Conservation (phyloP, 768 basidiomycete genomes). For the Tulasnella sp. region DNA sequence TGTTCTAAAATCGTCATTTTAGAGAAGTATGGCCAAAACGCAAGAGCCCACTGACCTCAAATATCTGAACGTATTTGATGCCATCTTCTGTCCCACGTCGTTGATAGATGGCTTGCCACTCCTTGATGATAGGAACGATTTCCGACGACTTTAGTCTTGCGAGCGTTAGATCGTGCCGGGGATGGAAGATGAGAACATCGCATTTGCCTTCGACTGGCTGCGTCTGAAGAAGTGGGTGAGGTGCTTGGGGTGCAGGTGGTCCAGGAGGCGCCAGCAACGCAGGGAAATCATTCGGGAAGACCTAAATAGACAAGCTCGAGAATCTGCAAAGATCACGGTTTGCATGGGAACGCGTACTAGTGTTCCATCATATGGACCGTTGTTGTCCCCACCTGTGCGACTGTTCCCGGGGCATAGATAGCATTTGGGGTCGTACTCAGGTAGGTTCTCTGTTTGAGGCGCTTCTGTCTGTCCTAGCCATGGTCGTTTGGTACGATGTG, state of each 20-base stretch:
- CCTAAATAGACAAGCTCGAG: slow-evolving; percentile 17
- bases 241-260: slow-evolving; percentile 37
- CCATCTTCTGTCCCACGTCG: slow-evolving; percentile 48
- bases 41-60: slow-evolving; percentile 45
- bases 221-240: slow-evolving; percentile 48
- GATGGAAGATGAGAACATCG: slow-evolving; percentile 79
- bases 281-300: slow-evolving; percentile 72
- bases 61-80: slow-evolving; percentile 75
- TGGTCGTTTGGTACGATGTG: slow-evolving; percentile 80
- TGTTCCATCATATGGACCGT: slow-evolving; percentile 54
- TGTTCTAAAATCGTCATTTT: slow-evolving; percentile 43
- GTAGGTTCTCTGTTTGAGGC: slow-evolving; percentile 39
- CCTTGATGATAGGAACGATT: slow-evolving; percentile 50
- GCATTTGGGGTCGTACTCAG: slow-evolving; percentile 55
- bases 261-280: slow-evolving; percentile 56
- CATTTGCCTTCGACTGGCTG: slow-evolving; percentile 71
- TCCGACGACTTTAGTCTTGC: slow-evolving; percentile 47
- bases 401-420: slow-evolving; percentile 82
- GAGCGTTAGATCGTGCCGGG: slow-evolving; percentile 72
- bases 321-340: slow-evolving; percentile 3
- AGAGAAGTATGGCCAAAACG: neutral
- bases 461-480: slow-evolving; percentile 82
- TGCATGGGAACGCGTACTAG: slow-evolving; percentile 27
- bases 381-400: slow-evolving; percentile 56
- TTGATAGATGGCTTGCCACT: slow-evolving; percentile 59